phyloP scores from a whole-genome alignment of 345 rosid species.

The Leavenworthia alabamica region DNA sequence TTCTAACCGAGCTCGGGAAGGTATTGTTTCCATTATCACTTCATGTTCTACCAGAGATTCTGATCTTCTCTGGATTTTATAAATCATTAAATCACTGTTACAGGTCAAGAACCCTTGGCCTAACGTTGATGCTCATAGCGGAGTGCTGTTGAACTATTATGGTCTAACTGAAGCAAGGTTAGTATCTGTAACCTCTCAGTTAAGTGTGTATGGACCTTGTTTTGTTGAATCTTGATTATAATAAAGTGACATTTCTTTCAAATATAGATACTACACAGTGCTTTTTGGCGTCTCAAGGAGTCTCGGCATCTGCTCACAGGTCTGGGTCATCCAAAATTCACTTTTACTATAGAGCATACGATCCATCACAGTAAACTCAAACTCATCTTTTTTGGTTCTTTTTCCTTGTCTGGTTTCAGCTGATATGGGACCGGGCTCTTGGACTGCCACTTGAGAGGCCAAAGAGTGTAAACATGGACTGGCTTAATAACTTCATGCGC shows the following conservation, averaged over 20 bases:
- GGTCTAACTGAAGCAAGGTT: slow-evolving; percentile 97
- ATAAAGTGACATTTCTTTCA: not conserved
- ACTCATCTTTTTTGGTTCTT: not conserved
- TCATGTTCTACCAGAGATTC: not conserved
- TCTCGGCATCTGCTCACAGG: slow-evolving; percentile 95
- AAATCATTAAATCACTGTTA: slow-evolving; percentile 16
- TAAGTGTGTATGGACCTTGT: slow-evolving; percentile 2
- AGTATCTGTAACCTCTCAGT: not conserved
- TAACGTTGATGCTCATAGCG: slow-evolving; percentile 96
- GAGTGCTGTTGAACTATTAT: slow-evolving; percentile 74
- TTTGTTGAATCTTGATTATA: not conserved
- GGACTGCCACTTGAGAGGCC: slow-evolving; percentile 93
- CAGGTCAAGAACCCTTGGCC: slow-evolving; percentile 99
- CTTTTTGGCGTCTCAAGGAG: slow-evolving; percentile 98
- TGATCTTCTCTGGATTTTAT: not conserved
- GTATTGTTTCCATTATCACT: slow-evolving; percentile 22
- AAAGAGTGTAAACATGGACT: slow-evolving; percentile 88
- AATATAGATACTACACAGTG: slow-evolving; percentile 70
- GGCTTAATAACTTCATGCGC: slow-evolving; percentile 55
- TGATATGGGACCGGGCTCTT: slow-evolving; percentile 91
- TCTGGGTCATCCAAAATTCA: not conserved
- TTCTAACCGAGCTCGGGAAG: slow-evolving; percentile 83
- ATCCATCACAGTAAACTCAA: not conserved
- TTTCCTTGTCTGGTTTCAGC: slow-evolving; percentile 55
- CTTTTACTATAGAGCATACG: not conserved